Conservation (phyloP, 441 rosid genomes). For the Gossypium gossypioides region DNA sequence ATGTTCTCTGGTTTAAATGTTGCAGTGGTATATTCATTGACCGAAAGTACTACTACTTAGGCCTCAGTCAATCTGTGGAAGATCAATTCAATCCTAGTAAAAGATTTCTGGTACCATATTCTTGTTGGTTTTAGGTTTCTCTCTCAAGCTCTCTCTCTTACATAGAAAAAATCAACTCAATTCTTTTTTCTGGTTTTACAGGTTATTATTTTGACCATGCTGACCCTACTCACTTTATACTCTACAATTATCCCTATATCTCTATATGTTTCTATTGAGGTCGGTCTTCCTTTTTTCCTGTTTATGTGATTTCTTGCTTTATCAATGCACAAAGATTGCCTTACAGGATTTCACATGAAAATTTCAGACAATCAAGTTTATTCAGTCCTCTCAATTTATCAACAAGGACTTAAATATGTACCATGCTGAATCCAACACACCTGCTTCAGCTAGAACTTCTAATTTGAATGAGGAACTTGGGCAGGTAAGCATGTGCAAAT, state of each 20-base stretch:
- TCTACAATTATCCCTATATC: slow-evolving; percentile 96
- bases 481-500: slow-evolving; percentile 48
- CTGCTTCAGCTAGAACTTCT: slow-evolving; percentile 94
- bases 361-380: slow-evolving; percentile 88
- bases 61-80: slow-evolving; percentile 39
- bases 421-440: slow-evolving; percentile 78
- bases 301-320: slow-evolving; percentile 10
- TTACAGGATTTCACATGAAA: slow-evolving; percentile 10
- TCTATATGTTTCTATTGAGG: slow-evolving; percentile 96
- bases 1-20: slow-evolving; percentile 19
- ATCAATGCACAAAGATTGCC: slow-evolving; percentile 1
- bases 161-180: not conserved
- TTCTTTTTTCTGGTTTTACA: slow-evolving; percentile 29
- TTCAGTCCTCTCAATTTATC: slow-evolving; percentile 89
- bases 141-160: not conserved
- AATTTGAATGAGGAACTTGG: slow-evolving; percentile 99
- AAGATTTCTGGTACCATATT: slow-evolving; percentile 48
- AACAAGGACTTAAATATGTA: slow-evolving; percentile 90
- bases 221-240: slow-evolving; percentile 87
- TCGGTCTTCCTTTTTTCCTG: slow-evolving; percentile 23
- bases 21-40: slow-evolving; percentile 82
- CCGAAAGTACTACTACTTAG: slow-evolving; percentile 57
- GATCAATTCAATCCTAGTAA: slow-evolving; percentile 59
- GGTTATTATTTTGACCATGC: slow-evolving; percentile 69
- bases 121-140: slow-evolving; percentile 3